Base-by-base conservation (phyloP, 176 grass and related monocot genomes). In the Ensete ventricosum region DNA sequence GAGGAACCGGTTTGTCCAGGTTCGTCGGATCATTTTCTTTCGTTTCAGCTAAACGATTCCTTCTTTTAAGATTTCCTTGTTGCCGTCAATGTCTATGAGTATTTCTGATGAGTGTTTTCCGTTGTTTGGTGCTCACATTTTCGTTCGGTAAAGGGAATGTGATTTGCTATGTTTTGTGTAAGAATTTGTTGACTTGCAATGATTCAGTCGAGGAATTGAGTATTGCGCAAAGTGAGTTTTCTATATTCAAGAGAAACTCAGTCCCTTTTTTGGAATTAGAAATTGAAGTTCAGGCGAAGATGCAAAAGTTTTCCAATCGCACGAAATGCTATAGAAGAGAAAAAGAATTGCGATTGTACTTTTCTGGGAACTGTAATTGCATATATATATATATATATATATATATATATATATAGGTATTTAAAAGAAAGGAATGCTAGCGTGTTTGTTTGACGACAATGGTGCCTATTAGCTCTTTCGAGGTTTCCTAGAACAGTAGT, bases 1-100 rank as follows among this genome's bases (percentile, higher is more conserved):
- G 86, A 91, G 78, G 77, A 91, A 89, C 72, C 90, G 88, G 48
- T 88, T 84, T 79, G 91, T 87, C 80, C 85, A 92, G 93, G 93
- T 96, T 63, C 49, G 1, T 67, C 71, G 23, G 51, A 11, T 50
- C 52, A 25, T 48, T 12, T 19, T 73, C 51, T n/a, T 78, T 62
- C 9, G 66, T 34, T 68, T 14, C 1, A 26, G 50, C 7, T 23
- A 53, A 54, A 26, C 10, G 50, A 24, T 9, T 48, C 20, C 9
- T 54, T 53, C 11, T 16, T 24, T 53, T 48, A 14, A 22, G 70
- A 16, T 4, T 55, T 1, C 19, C 54, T 9, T 9, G 22, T 54
- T 24, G 50, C 19, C 4, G 9, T 53, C 70, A 24, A 72, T 54
- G 2, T 21, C 11, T 24, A n/a, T 48, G 67, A 48, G 67, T 16